A percentile compares a stretch with the other conserved stretches of the same genome.
Conservation (phyloP, 2,329 filamentous ascomycete species). For the Cadophora malorum region DNA sequence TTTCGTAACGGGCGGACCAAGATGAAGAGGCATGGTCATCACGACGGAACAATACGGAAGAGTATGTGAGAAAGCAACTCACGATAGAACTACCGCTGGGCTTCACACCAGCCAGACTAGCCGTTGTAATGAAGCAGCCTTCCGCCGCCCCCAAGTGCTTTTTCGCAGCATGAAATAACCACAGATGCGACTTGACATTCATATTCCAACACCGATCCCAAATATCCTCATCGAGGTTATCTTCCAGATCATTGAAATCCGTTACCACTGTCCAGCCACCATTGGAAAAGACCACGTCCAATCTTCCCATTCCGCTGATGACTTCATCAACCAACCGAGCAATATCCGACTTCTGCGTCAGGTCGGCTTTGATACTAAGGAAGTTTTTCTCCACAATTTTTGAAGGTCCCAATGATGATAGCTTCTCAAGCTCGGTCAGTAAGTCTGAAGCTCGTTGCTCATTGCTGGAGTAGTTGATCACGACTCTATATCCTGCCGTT, state of each 20-base stretch:
- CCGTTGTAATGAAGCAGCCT: constrained; percentile 64
- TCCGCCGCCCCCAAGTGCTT: constrained; percentile 56
- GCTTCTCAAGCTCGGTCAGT: constrained; percentile 57
- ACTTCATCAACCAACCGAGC: constrained; percentile 63
- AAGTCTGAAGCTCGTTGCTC: constrained; percentile 64
- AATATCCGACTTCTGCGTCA: constrained; percentile 65
- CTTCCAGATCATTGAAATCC: constrained; percentile 55
- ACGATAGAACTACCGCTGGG: constrained; percentile 66
- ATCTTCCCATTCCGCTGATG: constrained; percentile 64
- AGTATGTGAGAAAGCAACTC: constrained; percentile 29
- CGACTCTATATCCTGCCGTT: constrained; percentile 69
- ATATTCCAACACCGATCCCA: constrained; percentile 66
- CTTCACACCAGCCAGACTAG: constrained; percentile 68
- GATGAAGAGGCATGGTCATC: neutral
- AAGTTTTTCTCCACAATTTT: constrained; percentile 43
- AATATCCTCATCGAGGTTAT: constrained; percentile 62
- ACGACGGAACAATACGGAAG: too few relatives aligned
- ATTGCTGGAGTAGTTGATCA: constrained; percentile 75
- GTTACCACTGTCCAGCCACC: constrained; percentile 62
- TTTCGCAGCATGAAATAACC: constrained; percentile 62
- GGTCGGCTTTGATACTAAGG: constrained; percentile 68
- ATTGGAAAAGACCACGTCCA: constrained; percentile 83
- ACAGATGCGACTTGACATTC: constrained; percentile 68
- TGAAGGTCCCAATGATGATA: constrained; percentile 50
- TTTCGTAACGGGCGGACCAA: neutral